Conservation (phyloP, 257 asterid species). For the Solanum medicagineum region DNA sequence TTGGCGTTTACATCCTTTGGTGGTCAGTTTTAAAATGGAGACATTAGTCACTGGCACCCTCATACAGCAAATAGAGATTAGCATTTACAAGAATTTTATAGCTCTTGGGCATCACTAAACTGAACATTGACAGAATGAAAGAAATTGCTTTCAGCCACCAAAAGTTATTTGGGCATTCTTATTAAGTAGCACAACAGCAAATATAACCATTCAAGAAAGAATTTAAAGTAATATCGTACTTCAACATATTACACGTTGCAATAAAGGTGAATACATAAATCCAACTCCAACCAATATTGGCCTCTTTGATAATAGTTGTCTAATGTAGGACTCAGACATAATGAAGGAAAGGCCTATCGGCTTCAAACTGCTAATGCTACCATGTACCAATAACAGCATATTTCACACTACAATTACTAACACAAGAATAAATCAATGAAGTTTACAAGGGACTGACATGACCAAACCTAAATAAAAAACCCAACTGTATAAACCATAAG, state of each 20-base stretch:
- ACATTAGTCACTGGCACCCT: no score
- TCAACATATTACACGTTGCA: background rate
- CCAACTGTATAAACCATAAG: slow-evolving; percentile 12
- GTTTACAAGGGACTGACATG: slow-evolving; percentile 11
- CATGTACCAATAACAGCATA: slow-evolving; percentile 11
- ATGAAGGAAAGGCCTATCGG: background rate
- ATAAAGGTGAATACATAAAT: background rate
- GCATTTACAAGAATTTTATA: background rate
- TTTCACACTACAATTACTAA: slow-evolving; percentile 38
- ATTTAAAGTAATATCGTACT: background rate
- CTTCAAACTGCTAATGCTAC: background rate
- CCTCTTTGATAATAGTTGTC: background rate
- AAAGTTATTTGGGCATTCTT: background rate
- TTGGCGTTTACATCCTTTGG: no score
- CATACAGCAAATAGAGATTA: no score
- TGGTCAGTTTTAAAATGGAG: no score
- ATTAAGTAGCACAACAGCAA: background rate
- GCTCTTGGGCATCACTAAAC: no score
- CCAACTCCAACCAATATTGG: background rate
- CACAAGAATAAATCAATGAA: slow-evolving; percentile 57
- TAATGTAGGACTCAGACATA: background rate
- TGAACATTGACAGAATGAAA: background rate
- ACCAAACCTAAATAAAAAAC: slow-evolving; percentile 14
- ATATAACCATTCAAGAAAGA: background rate
- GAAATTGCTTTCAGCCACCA: background rate